These are phyloP conservation scores for Kwoniella bestiolae DNA, from an alignment of 768 basidiomycete genomes.

Conservation along the genomic window DNA sequence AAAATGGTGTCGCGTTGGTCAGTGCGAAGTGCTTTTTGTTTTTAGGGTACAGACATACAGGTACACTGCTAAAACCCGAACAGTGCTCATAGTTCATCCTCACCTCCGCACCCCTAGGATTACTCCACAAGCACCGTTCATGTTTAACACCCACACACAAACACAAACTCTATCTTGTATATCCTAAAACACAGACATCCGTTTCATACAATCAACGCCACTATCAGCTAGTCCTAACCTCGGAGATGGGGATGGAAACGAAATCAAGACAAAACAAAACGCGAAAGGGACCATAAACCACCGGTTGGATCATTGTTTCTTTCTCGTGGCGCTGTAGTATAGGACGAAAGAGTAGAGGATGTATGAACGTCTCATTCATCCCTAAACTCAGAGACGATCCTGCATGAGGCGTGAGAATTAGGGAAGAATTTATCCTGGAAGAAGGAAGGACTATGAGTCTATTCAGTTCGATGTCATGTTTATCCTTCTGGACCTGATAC, in stretches of 20 bases:
- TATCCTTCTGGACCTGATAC: background rate
- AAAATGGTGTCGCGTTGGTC: background rate
- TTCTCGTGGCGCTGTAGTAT: background rate
- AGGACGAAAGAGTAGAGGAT: background rate
- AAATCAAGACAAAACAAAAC: too few species aligned
- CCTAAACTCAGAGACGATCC: background rate
- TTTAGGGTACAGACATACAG: background rate
- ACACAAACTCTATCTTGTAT: slow-evolving; percentile 6
- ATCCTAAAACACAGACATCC: slow-evolving; percentile 2
- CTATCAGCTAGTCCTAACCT: background rate
- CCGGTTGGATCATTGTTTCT: background rate
- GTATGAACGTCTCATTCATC: background rate
- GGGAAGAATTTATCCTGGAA: too few species aligned
- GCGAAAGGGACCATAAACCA: background rate
- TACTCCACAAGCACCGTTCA: background rate
- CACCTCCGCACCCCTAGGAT: background rate
- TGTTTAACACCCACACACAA: background rate
- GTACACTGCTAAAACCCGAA: background rate
- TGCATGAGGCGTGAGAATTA: background rate
- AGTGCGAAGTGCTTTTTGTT: slow-evolving; percentile 1
- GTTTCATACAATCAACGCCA: slow-evolving; percentile 10
- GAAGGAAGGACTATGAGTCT: too few species aligned
- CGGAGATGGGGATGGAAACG: background rate
- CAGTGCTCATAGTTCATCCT: background rate
- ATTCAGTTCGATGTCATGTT: background rate